A percentile compares a stretch with the other conserved stretches of the same genome.
Evolutionary conservation across 2,329 filamentous ascomycete species (phyloP).

Genomic region (Exophiala alcalophila): DNA sequence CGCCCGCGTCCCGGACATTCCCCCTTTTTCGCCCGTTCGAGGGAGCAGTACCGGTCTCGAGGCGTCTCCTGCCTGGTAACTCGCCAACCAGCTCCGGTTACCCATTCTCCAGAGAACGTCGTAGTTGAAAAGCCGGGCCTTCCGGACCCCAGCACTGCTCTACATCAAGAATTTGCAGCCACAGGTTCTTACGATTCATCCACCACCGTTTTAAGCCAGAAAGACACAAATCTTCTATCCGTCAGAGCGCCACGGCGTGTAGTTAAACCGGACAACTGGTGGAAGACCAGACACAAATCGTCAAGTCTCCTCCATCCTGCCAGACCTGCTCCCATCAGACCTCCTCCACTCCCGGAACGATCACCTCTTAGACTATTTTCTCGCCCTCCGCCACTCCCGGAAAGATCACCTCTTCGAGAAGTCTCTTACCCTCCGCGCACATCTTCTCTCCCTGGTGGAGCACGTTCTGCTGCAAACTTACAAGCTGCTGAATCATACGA

Average conservation of each 20-base stretch:
- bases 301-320: not conserved
- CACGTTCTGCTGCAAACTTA: not conserved
- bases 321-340: not conserved
- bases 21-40: slow-evolving; percentile 15
- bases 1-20: slow-evolving; percentile 4
- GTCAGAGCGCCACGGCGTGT: slow-evolving; percentile 8
- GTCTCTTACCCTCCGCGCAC: not conserved
- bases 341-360: slow-evolving; percentile 7
- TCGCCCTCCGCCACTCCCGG: slow-evolving; percentile 11
- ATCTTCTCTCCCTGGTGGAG: too few species aligned
- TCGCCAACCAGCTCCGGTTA: too few species aligned
- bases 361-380: slow-evolving; percentile 8
- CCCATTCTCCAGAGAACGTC: too few species aligned
- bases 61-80: too few species aligned
- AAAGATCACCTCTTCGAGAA: slow-evolving; percentile 14
- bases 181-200: too few species aligned
- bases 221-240: slow-evolving; percentile 1
- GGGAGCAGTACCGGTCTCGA: too few species aligned
- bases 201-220: slow-evolving; percentile 1
- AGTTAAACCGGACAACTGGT: slow-evolving; percentile 15
- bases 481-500: slow-evolving; percentile 1
- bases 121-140: too few species aligned
- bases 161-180: too few species aligned
- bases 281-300: slow-evolving; percentile 10
- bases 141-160: too few species aligned